These are phyloP conservation scores for Xylaria sp. DNA, from an alignment of 2,329 filamentous ascomycete species.

Conservation along the genomic window DNA sequence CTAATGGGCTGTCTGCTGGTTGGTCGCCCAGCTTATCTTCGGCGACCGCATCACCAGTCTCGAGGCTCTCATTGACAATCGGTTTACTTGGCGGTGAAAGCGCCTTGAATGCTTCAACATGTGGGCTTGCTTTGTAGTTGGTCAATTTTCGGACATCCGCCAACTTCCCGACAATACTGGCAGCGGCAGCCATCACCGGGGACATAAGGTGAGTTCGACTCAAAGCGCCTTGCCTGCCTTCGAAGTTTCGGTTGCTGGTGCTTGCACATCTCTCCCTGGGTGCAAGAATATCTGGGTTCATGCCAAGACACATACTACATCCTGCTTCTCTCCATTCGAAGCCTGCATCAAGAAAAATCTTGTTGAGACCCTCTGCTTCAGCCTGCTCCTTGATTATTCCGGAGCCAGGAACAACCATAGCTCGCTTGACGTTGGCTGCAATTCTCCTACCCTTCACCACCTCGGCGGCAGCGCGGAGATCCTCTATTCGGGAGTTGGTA, in stretches of 20 bases:
- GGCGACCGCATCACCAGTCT: slow-evolving; percentile 60
- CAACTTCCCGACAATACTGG: slow-evolving; percentile 88
- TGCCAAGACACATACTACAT: slow-evolving; percentile 98
- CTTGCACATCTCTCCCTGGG: slow-evolving; percentile 93
- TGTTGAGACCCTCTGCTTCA: slow-evolving; percentile 90
- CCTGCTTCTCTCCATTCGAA: slow-evolving; percentile 99
- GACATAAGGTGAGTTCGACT: slow-evolving; percentile 97
- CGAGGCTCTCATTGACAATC: slow-evolving; percentile 63
- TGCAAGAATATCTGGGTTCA: slow-evolving; percentile 97
- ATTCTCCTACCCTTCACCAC: slow-evolving; percentile 89
- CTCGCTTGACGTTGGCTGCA: slow-evolving; percentile 88
- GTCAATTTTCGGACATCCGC: slow-evolving; percentile 88
- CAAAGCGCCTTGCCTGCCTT: slow-evolving; percentile 91
- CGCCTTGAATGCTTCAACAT: slow-evolving; percentile 66
- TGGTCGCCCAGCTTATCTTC: slow-evolving; percentile 65
- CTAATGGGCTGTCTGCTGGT: slow-evolving; percentile 71
- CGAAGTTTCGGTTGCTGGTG: slow-evolving; percentile 97
- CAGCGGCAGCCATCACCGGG: slow-evolving; percentile 94
- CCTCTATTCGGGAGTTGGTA: slow-evolving; percentile 97
- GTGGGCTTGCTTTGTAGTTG: slow-evolving; percentile 65
- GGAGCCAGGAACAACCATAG: slow-evolving; percentile 96
- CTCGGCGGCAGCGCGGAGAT: slow-evolving; percentile 85
- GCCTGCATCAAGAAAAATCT: slow-evolving; percentile 89
- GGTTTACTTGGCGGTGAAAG: slow-evolving; percentile 53
- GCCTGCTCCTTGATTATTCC: slow-evolving; percentile 93